Evolutionary conservation across 495 filamentous ascomycete species (phyloP).

Genomic region (Xylaria palmicola): DNA sequence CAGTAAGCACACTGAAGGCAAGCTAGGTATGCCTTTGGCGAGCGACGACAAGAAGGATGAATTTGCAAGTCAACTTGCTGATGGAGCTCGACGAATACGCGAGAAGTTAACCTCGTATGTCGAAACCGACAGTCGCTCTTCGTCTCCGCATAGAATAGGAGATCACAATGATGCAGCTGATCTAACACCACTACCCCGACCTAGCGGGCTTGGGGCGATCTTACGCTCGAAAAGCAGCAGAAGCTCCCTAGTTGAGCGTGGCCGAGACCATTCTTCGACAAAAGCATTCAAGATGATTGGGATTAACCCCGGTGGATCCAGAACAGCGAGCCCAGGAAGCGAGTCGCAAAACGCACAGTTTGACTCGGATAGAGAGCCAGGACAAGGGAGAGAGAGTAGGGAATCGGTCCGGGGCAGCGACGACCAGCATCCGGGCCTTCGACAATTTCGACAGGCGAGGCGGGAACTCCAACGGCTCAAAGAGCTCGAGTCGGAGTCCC

Average conservation of each 20-base stretch:
- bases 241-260: constrained; percentile 54
- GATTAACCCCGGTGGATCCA: constrained; percentile 53
- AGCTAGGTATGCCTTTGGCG: constrained; percentile 46
- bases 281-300: constrained; percentile 76
- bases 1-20: constrained; percentile 54
- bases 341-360: constrained; percentile 50
- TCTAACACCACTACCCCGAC: constrained; percentile 39
- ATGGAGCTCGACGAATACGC: constrained; percentile 72
- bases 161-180: constrained; percentile 37
- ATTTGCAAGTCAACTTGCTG: constrained; percentile 76
- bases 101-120: constrained; percentile 75
- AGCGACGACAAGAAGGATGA: constrained; percentile 72
- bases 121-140: constrained; percentile 59
- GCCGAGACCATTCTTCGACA: constrained; percentile 42
- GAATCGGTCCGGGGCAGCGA: constrained; percentile 18
- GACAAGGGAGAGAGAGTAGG: constrained; percentile 22
- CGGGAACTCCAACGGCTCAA: constrained; percentile 52
- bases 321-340: constrained; percentile 48
- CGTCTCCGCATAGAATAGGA: constrained; percentile 49
- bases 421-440: constrained; percentile 42
- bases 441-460: constrained; percentile 51
- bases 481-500: constrained; percentile 43
- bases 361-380: constrained; percentile 13
- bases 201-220: constrained; percentile 62
- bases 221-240: constrained; percentile 67